phyloP scores from a whole-genome alignment of 2,329 filamentous ascomycete species.

The Apiospora pterosperma region DNA sequence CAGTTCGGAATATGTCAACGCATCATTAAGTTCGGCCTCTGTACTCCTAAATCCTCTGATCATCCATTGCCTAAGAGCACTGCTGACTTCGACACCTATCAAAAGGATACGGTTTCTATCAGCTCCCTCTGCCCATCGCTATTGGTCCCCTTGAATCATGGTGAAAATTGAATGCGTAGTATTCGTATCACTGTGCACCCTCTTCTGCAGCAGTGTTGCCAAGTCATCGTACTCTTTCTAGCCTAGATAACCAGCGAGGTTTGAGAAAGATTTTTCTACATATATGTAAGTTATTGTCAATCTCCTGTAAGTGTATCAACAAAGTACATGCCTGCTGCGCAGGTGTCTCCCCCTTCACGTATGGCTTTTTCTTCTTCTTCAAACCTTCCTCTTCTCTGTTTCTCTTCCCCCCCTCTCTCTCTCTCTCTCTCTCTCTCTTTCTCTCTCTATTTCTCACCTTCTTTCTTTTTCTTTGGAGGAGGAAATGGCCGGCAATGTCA shows the following conservation, averaged over 20 bases:
- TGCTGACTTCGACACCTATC: neutral
- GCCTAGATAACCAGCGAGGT: neutral
- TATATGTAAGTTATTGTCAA: neutral
- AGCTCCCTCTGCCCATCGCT: neutral
- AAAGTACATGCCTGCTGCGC: neutral
- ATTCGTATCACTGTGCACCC: neutral
- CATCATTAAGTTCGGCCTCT: neutral
- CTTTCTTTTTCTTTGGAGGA: neutral
- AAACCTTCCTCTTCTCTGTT: neutral
- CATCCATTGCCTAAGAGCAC: neutral
- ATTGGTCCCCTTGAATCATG: neutral
- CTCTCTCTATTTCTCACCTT: neutral
- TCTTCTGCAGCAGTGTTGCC: too few relatives aligned
- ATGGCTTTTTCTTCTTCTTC: neutral
- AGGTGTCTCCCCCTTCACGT: neutral
- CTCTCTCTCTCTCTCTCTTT: neutral
- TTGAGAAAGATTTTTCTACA: too few relatives aligned
- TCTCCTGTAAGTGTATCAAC: neutral
- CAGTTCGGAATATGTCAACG: neutral
- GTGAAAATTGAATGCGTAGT: neutral
- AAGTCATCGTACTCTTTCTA: neutral
- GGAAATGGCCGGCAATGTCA: too few relatives aligned
- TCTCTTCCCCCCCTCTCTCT: neutral
- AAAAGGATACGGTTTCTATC: neutral
- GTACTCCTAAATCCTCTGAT: neutral